A percentile compares a stretch with the other conserved stretches of the same genome.
phyloP scores from a whole-genome alignment of 768 basidiomycete species.

The Pulveroboletus sp. region DNA sequence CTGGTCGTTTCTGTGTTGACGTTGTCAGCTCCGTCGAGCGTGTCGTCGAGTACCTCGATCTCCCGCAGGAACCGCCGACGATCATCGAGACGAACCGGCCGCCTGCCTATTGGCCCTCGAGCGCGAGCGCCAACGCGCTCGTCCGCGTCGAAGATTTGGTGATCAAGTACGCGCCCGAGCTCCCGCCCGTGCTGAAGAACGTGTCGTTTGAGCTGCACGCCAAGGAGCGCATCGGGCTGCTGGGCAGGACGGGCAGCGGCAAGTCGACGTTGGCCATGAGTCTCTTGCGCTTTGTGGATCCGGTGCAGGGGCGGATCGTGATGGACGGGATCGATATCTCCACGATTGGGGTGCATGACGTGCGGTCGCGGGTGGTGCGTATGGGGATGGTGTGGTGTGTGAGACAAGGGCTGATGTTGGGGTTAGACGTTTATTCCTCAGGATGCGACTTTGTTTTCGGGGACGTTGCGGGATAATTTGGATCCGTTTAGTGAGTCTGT shows the following conservation, averaged over 20 bases:
- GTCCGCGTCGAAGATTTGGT: constrained; percentile 72
- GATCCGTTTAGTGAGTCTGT: constrained; percentile 76
- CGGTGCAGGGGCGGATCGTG: constrained; percentile 67
- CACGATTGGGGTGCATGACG: constrained; percentile 78
- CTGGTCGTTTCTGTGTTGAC: constrained; percentile 1
- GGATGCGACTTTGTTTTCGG: constrained; percentile 77
- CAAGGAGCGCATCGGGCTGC: constrained; percentile 71
- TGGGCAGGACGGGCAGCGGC: constrained; percentile 82
- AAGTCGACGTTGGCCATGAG: constrained; percentile 88
- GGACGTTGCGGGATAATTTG: constrained; percentile 71
- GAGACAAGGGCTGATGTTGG: neutral
- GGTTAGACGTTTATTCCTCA: constrained; percentile 74
- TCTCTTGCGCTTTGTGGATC: constrained; percentile 82
- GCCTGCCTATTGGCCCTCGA: constrained; percentile 93
- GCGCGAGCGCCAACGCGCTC: constrained; percentile 53
- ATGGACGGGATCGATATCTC: constrained; percentile 90
- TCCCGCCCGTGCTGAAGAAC: constrained; percentile 75
- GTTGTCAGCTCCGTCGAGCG: constrained; percentile 77
- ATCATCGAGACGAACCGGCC: constrained; percentile 71
- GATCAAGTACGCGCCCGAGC: constrained; percentile 80
- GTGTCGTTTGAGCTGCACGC: constrained; percentile 72
- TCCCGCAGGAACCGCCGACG: constrained; percentile 84
- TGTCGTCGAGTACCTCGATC: constrained; percentile 84
- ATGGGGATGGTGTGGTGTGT: constrained; percentile 3
- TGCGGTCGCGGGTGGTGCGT: constrained; percentile 70